A percentile compares a stretch with the other conserved stretches of the same genome.
These are phyloP conservation scores for Amesomyces nigricolor DNA, from an alignment of 2,329 filamentous ascomycete genomes.

Conservation along the genomic window DNA sequence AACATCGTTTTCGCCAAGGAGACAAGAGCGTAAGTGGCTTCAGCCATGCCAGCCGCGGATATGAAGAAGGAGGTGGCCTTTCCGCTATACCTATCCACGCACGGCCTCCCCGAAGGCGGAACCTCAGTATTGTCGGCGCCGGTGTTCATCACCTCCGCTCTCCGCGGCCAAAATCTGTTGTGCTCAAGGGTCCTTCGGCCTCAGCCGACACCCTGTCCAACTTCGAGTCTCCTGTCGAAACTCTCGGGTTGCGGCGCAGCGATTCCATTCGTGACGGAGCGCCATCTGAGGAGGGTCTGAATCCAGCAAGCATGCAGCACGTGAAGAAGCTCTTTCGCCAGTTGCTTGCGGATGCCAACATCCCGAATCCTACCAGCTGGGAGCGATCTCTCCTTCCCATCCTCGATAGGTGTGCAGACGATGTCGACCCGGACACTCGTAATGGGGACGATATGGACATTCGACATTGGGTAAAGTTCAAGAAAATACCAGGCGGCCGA, in stretches of 20 bases:
- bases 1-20: slow-evolving; percentile 64
- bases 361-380: slow-evolving; percentile 73
- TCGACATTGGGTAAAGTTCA: slow-evolving; percentile 92
- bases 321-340: slow-evolving; percentile 81
- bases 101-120: slow-evolving; percentile 65
- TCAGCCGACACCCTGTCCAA: slow-evolving; percentile 48
- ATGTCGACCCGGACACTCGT: slow-evolving; percentile 88
- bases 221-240: slow-evolving; percentile 39
- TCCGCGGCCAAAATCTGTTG: slow-evolving; percentile 57
- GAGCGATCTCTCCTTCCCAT: slow-evolving; percentile 88
- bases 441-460: slow-evolving; percentile 95
- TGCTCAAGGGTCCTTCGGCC: slow-evolving; percentile 50
- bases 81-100: slow-evolving; percentile 53
- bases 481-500: slow-evolving; percentile 86
- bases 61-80: slow-evolving; percentile 57
- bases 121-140: slow-evolving; percentile 76
- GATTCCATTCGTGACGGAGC: slow-evolving; percentile 73
- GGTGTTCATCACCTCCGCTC: slow-evolving; percentile 63
- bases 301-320: slow-evolving; percentile 80
- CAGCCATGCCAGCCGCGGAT: slow-evolving; percentile 62
- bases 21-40: slow-evolving; percentile 71
- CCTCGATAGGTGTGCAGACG: slow-evolving; percentile 82
- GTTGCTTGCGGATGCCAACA: slow-evolving; percentile 67
- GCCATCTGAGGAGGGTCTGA: slow-evolving; percentile 74
- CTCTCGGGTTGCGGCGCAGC: slow-evolving; percentile 60